phyloP scores from a whole-genome alignment of 176 grass and related monocot species.

The Raddia guianensis region DNA sequence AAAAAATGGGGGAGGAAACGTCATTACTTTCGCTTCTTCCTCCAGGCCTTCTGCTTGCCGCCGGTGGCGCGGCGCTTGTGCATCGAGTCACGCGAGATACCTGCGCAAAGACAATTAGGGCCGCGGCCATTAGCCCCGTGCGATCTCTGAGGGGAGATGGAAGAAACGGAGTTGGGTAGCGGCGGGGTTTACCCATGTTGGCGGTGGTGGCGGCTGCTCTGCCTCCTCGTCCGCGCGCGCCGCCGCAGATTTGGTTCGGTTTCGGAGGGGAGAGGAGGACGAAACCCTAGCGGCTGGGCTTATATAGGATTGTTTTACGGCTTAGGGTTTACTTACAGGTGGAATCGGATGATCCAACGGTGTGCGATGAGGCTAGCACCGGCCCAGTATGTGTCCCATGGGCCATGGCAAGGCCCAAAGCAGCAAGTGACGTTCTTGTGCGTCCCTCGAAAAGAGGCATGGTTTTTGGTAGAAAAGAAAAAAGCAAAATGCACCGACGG shows the following conservation, averaged over 20 bases:
- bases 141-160: no score
- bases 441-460: no score
- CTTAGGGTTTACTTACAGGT: conserved; percentile 40
- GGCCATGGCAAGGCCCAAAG: neutral
- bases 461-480: no score
- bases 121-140: neutral
- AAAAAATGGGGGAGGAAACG: neutral
- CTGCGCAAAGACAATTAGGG: conserved; percentile 11
- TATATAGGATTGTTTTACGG: conserved; percentile 25
- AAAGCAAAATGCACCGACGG: no score
- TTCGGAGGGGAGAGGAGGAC: neutral
- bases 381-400: neutral
- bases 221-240: conserved; percentile 37
- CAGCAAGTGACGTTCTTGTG: neutral
- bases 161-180: no score
- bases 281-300: conserved; percentile 7
- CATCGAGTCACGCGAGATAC: conserved; percentile 70
- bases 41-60: conserved; percentile 57
- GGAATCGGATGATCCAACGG: conserved; percentile 5
- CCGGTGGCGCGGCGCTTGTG: conserved; percentile 67
- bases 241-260: conserved; percentile 37
- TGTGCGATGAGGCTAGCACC: neutral
- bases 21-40: conserved; percentile 59
- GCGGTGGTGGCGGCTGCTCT: conserved; percentile 30
- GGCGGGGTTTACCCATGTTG: conserved; percentile 39